A percentile compares a stretch with the other conserved stretches of the same genome.
phyloP scores from a whole-genome alignment of 441 rosid genomes.

The Pelargonium myrrhifolium region DNA sequence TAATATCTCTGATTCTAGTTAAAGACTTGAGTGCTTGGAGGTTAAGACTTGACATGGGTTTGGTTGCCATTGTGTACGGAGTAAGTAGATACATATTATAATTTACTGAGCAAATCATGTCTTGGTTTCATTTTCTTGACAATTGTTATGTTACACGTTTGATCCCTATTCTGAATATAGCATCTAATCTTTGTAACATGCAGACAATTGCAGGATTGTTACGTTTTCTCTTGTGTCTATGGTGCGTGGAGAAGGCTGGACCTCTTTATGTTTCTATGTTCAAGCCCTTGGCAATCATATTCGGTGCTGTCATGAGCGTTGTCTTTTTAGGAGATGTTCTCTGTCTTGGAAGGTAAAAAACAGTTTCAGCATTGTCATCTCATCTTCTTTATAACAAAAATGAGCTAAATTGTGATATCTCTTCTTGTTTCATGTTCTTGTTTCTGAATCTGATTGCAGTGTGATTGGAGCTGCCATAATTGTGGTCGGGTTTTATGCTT shows the following conservation, averaged over 20 bases:
- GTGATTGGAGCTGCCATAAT: conserved; percentile 42
- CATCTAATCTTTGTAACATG: too few relatives aligned
- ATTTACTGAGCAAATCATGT: too few relatives aligned
- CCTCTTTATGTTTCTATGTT: conserved; percentile 65
- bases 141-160: not conserved
- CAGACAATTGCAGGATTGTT: not conserved
- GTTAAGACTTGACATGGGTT: conserved; percentile 25
- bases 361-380: not conserved
- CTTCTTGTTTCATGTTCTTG: not conserved
- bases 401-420: not conserved
- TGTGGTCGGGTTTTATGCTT: conserved; percentile 38
- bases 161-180: too few relatives aligned
- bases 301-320: conserved; percentile 38
- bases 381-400: not conserved
- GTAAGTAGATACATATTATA: conserved; percentile 11
- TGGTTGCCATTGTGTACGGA: conserved; percentile 18
- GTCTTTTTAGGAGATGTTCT: conserved; percentile 42
- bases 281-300: conserved; percentile 50
- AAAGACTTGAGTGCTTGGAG: conserved; percentile 37
- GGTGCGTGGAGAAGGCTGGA: conserved; percentile 48
- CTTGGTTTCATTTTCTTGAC: too few relatives aligned
- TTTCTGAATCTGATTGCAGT: conserved; percentile 21
- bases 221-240: conserved; percentile 10
- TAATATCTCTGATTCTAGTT: conserved; percentile 27
- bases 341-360: conserved; percentile 46